A percentile compares a stretch with the other conserved stretches of the same genome.
phyloP scores from a whole-genome alignment of 2,329 filamentous ascomycete species.

The Trichoderma simmonsii region DNA sequence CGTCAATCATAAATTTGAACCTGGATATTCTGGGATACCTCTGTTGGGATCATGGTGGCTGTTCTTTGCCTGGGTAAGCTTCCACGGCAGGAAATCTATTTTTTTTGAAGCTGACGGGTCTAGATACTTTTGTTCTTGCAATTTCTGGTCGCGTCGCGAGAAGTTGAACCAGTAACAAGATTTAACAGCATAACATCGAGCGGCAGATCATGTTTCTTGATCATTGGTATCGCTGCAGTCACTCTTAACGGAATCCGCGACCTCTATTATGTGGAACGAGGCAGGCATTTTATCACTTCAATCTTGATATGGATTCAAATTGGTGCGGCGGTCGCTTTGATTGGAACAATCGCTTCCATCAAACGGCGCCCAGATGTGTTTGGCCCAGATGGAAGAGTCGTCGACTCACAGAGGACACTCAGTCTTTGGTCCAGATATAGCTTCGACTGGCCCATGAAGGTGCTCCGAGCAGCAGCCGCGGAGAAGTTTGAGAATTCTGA shows the following conservation, averaged over 20 bases:
- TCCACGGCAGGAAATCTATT: background rate
- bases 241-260: background rate
- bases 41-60: background rate
- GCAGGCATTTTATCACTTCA: background rate
- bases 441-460: conserved; percentile 3
- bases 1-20: background rate
- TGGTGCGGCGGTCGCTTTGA: background rate
- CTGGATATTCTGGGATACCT: background rate
- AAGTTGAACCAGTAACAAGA: background rate
- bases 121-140: conserved; percentile 1
- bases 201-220: background rate
- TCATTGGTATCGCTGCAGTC: background rate
- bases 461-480: conserved; percentile 2
- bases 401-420: background rate
- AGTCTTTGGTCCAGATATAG: conserved; percentile 9
- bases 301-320: background rate
- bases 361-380: background rate
- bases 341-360: background rate
- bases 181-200: background rate
- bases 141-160: background rate
- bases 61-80: background rate
- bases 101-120: background rate
- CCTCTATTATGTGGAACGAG: background rate
- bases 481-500: conserved; percentile 10
- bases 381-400: background rate